These are phyloP conservation scores for Ambrosiella beaveri DNA, from an alignment of 2,329 filamentous ascomycete genomes.

Conservation along the genomic window DNA sequence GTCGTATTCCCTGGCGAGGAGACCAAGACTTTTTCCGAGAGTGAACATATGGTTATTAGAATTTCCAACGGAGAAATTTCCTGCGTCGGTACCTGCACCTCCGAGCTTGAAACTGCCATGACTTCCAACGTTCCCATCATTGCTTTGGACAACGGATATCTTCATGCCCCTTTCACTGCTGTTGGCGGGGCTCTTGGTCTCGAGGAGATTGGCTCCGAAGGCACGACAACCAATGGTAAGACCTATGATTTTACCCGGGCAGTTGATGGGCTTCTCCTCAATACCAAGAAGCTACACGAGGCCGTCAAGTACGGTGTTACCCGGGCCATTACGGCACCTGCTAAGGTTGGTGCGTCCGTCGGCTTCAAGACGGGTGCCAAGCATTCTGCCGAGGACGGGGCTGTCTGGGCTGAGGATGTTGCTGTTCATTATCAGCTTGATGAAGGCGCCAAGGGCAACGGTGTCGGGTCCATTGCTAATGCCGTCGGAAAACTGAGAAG, in stretches of 20 bases:
- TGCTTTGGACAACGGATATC: slow-evolving; percentile 37
- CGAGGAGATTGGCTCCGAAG: slow-evolving; percentile 43
- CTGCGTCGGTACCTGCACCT: slow-evolving; percentile 40
- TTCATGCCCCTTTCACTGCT: slow-evolving; percentile 42
- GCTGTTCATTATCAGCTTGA: slow-evolving; percentile 43
- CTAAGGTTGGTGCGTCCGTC: slow-evolving; percentile 35
- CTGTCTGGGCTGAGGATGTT: slow-evolving; percentile 36
- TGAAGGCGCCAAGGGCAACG: slow-evolving; percentile 25
- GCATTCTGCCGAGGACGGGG: slow-evolving; percentile 28
- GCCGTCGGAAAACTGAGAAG: slow-evolving; percentile 33
- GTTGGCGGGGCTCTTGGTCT: slow-evolving; percentile 45
- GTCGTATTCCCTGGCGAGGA: slow-evolving; percentile 11
- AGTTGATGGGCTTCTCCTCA: slow-evolving; percentile 37
- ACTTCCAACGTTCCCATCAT: neutral
- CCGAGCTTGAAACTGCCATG: slow-evolving; percentile 27
- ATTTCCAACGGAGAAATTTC: slow-evolving; percentile 34
- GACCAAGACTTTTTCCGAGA: slow-evolving; percentile 13
- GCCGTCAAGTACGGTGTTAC: slow-evolving; percentile 41
- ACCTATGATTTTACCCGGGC: slow-evolving; percentile 37
- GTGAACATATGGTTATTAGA: slow-evolving; percentile 27
- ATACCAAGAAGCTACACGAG: slow-evolving; percentile 36
- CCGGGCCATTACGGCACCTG: slow-evolving; percentile 39
- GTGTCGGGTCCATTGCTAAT: slow-evolving; percentile 34
- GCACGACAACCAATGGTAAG: slow-evolving; percentile 33
- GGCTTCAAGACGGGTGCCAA: slow-evolving; percentile 37